Evolutionary conservation across 441 rosid genomes (phyloP), one percentile per base, ranked within the genome.

Genomic region (Adansonia rubrostipa): DNA sequence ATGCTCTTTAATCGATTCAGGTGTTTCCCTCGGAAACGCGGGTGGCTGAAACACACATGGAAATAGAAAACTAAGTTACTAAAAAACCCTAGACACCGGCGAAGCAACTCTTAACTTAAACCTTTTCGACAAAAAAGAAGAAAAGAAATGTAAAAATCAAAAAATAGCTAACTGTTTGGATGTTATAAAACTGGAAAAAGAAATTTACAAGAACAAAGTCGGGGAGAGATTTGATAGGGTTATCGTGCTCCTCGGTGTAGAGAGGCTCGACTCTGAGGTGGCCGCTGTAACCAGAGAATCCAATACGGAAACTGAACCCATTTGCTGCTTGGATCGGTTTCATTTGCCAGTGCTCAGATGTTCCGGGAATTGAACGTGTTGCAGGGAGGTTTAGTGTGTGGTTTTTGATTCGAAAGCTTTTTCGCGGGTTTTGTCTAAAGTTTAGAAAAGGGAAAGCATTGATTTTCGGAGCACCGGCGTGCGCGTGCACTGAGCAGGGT

Each of bases 211-310:
- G 90, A 67, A 96, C 76, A 80, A 94, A 94, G 82, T 96, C 97
- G 50, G 97, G 97, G 57, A 96, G 93, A n/a, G 95, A 84, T 60
- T 87, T 93, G 75, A 89, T 79, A 72, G 95, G 90, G 77, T 92
- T 82, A 76, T 82, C n/a, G 73, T 89, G 82, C 85, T 93, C 98
- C 77, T 78, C 91, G 13, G 93, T 84, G 77, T 91, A 88, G 56
- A 93, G 85, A 76, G 99, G 99, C 87, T 96, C 95, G 60, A 94
- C 88, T 57, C 97, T 85, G 82, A 92, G 98, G 82, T 96, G 98
- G 76, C 97, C 99, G 68, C 92, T 88, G 84, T 92, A 85, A 72
- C 98, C 99, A 77, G 98, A 88, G 87, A 96, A 89, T 9, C 96
- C 96, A 82, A 94, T 94, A 44, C 98, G 97, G 83, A 96, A 96